Conservation (phyloP, 2,329 filamentous ascomycete genomes). For the Lecanicillium sp. region DNA sequence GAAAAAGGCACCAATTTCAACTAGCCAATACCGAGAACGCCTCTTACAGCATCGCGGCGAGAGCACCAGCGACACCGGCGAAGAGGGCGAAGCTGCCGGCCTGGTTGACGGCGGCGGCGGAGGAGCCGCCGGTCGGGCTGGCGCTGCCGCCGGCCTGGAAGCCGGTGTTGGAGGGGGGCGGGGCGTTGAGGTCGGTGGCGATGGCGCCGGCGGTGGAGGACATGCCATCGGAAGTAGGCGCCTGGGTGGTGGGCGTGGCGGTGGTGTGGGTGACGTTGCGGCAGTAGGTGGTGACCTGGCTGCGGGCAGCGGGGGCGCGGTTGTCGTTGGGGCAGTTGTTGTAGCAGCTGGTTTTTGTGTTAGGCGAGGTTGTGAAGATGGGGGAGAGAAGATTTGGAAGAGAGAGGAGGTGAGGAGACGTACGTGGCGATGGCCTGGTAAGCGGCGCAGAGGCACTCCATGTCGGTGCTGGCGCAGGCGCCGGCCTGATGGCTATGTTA, state of each 20-base stretch:
- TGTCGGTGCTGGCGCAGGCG: slow-evolving; percentile 36
- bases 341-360: slow-evolving; percentile 38
- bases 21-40: neutral
- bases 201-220: slow-evolving; percentile 20
- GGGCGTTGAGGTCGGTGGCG: slow-evolving; percentile 17
- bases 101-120: slow-evolving; percentile 26
- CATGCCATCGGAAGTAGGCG: slow-evolving; percentile 19
- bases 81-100: slow-evolving; percentile 26
- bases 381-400: too few species aligned
- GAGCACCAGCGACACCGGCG: slow-evolving; percentile 31
- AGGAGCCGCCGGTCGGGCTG: slow-evolving; percentile 15
- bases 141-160: slow-evolving; percentile 7
- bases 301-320: slow-evolving; percentile 27
- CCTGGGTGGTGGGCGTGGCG: slow-evolving; percentile 20
- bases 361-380: neutral
- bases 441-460: slow-evolving; percentile 40
- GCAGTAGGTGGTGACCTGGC: slow-evolving; percentile 40
- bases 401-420: slow-evolving; percentile 18
- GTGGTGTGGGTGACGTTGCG: slow-evolving; percentile 35
- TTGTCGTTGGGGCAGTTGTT: slow-evolving; percentile 51
- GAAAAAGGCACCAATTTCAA: neutral
- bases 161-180: slow-evolving; percentile 20
- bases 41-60: slow-evolving; percentile 32
- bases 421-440: slow-evolving; percentile 42
- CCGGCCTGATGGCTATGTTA: slow-evolving; percentile 24